Conservation (phyloP, 257 asterid genomes). For the Anisodus tanguticus region DNA sequence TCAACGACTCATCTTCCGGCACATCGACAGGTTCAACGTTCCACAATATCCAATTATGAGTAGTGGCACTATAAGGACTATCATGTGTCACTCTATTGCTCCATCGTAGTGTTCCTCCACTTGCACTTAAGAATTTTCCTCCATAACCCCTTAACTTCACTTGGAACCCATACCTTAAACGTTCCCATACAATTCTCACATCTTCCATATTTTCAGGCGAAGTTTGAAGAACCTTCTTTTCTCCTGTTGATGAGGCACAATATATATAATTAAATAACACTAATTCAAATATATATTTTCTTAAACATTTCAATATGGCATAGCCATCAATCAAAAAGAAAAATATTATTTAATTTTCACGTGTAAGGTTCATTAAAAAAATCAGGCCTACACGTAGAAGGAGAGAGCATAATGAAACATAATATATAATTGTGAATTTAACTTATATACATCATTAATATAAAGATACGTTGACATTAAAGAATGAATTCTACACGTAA, state of each 20-base stretch:
- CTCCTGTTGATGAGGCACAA: background rate
- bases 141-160: constrained; percentile 59
- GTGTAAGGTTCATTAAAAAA: background rate
- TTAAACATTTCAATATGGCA: no score
- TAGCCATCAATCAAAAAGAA: no score
- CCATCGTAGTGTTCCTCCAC: constrained; percentile 98
- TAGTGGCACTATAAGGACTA: constrained; percentile 51
- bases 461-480: no score
- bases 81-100: constrained; percentile 84
- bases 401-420: no score
- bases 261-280: no score
- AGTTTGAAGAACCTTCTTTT: constrained; percentile 45
- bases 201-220: constrained; percentile 52
- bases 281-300: no score
- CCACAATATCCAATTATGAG: constrained; percentile 77
- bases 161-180: constrained; percentile 81
- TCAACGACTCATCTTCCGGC: constrained; percentile 69
- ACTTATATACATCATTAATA: no score
- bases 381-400: background rate
- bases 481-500: no score
- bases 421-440: no score
- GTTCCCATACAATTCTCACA: constrained; percentile 68
- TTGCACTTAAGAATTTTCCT: constrained; percentile 77
- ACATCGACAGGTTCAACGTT: constrained; percentile 74
- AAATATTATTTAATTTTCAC: no score